These are phyloP conservation scores for California macrophylla DNA, from an alignment of 441 rosid species.

Conservation along the genomic window DNA sequence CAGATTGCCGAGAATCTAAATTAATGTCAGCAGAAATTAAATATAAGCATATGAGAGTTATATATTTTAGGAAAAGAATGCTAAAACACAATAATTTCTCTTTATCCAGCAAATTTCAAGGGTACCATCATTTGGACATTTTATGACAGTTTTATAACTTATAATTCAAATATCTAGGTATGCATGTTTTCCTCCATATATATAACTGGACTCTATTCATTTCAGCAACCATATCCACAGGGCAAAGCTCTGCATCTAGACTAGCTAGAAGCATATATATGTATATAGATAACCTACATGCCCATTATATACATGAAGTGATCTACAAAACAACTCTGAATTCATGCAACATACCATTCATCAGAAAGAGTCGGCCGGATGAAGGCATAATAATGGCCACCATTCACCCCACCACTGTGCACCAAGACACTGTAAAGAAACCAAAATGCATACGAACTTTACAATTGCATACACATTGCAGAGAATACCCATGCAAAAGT, in stretches of 20 bases:
- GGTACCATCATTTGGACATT: background rate
- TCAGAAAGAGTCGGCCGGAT: constrained; percentile 82
- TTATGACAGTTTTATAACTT: background rate
- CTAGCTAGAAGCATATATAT: background rate
- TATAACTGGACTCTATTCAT: background rate
- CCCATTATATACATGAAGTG: background rate
- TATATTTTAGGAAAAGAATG: background rate
- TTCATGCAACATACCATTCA: constrained; percentile 52
- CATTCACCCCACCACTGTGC: constrained; percentile 78
- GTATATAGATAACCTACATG: background rate
- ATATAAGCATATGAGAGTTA: background rate
- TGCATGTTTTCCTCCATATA: background rate
- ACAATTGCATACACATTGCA: background rate
- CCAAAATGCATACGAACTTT: background rate
- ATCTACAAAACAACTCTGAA: background rate
- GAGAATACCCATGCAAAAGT: background rate
- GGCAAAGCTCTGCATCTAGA: background rate
- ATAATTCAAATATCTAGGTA: background rate
- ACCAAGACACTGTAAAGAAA: constrained; percentile 59
- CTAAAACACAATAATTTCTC: background rate
- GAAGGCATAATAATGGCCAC: constrained; percentile 88
- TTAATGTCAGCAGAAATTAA: background rate
- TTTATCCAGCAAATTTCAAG: background rate
- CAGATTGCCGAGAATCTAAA: background rate
- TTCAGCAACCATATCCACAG: background rate